A percentile compares a stretch with the other conserved stretches of the same genome.
Evolutionary conservation across 23 red algal species (phyloP).

Genomic region (Agarophyton chilense): DNA sequence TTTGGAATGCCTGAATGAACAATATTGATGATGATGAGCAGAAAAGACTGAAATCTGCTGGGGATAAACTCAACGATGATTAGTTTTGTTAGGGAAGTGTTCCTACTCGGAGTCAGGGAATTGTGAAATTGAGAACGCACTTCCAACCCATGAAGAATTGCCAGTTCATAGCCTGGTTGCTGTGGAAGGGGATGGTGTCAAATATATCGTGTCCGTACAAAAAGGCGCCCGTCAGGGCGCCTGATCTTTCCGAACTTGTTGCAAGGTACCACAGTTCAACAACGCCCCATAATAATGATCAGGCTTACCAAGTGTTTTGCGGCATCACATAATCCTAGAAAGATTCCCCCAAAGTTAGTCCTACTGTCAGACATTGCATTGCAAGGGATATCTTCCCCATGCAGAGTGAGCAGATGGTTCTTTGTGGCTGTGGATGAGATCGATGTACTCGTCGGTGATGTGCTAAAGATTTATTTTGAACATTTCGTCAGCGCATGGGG

Average conservation of each 20-base stretch:
- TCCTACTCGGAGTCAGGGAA: background rate
- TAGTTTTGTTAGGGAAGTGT: background rate
- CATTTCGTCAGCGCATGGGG: slow-evolving; percentile 38
- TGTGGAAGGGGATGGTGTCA: background rate
- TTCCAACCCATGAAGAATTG: background rate
- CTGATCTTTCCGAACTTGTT: slow-evolving; percentile 48
- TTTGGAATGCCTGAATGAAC: slow-evolving; percentile 43
- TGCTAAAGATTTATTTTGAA: slow-evolving; percentile 13
- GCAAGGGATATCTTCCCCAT: slow-evolving; percentile 3
- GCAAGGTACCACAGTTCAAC: slow-evolving; percentile 7
- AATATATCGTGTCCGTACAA: slow-evolving; percentile 58
- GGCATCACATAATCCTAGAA: slow-evolving; percentile 30
- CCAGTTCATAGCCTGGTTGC: background rate
- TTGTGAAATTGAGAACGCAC: slow-evolving; percentile 26
- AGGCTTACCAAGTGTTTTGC: slow-evolving; percentile 71
- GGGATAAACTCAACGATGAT: background rate
- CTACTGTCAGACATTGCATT: slow-evolving; percentile 33
- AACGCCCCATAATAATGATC: slow-evolving; percentile 43
- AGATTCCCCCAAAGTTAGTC: slow-evolving; percentile 30
- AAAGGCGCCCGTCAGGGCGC: background rate
- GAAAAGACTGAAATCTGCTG: background rate
- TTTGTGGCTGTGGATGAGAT: slow-evolving; percentile 32
- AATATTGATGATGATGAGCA: slow-evolving; percentile 45
- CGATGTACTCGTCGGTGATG: slow-evolving; percentile 57
- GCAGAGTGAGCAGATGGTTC: background rate